phyloP scores from a whole-genome alignment of 371 early-diverging fungal genomes.

The Fennellomyces sp. region DNA sequence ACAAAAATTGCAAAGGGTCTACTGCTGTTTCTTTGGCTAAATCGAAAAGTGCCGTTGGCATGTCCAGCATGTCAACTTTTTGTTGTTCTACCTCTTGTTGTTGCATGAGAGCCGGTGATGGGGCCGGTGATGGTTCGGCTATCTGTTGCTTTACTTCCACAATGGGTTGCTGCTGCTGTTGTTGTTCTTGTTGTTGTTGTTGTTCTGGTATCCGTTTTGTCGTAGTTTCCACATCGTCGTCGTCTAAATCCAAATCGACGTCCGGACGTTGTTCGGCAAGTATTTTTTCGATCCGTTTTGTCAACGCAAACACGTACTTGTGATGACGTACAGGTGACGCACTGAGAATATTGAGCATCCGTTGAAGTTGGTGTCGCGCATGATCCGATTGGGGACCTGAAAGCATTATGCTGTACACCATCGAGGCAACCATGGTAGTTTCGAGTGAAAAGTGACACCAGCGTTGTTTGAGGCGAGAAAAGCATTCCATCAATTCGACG shows the following conservation, averaged over 20 bases:
- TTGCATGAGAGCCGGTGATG: not conserved
- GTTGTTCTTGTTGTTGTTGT: not conserved
- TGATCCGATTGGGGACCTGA: not conserved
- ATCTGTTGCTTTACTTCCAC: not conserved
- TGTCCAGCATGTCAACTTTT: slow-evolving; percentile 3
- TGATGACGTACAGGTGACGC: slow-evolving; percentile 29
- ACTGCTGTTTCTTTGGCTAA: not conserved
- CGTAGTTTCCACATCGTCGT: slow-evolving; percentile 3
- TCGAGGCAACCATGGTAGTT: slow-evolving; percentile 20
- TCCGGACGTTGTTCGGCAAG: slow-evolving; percentile 11
- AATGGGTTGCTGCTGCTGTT: not conserved
- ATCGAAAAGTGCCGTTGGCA: not conserved
- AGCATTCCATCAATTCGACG: slow-evolving; percentile 27
- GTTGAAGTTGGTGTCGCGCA: slow-evolving; percentile 16
- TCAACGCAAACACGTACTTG: slow-evolving; percentile 22
- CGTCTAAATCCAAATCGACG: slow-evolving; percentile 8
- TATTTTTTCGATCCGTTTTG: slow-evolving; percentile 17
- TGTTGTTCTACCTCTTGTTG: not conserved
- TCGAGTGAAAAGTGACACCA: slow-evolving; percentile 38
- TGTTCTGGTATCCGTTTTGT: not conserved
- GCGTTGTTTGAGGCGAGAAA: slow-evolving; percentile 24
- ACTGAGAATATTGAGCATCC: slow-evolving; percentile 13
- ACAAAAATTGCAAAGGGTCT: not conserved
- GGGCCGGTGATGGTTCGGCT: not conserved
- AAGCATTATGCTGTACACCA: slow-evolving; percentile 17